A percentile compares a stretch with the other conserved stretches of the same genome.
Conservation (phyloP, 768 basidiomycete species). For the Termitomyces sp. region DNA sequence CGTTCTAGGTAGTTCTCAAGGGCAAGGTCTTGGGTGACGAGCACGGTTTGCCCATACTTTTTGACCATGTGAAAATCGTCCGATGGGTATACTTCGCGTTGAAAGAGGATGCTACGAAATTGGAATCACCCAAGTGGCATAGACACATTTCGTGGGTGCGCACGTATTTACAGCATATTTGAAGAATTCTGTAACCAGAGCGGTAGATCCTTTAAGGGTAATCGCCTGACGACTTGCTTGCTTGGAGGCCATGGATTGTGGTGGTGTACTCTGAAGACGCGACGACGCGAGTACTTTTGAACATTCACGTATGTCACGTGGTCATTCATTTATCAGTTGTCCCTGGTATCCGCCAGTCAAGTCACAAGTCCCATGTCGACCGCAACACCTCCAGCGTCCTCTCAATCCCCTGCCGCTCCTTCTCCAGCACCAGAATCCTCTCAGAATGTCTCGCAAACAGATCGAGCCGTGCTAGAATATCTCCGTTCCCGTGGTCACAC, state of each 20-base stretch:
- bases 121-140: background rate
- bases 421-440: constrained; percentile 40
- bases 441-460: constrained; percentile 33
- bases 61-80: constrained; percentile 99
- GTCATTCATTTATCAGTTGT: background rate
- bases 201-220: constrained; percentile 92
- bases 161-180: constrained; percentile 98
- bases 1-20: constrained; percentile 91
- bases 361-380: constrained; percentile 20
- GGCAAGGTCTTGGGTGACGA: constrained; percentile 91
- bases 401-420: constrained; percentile 44
- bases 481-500: constrained; percentile 45
- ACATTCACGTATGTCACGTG: constrained; percentile 29
- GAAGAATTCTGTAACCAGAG: constrained; percentile 97
- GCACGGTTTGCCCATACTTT: constrained; percentile 95
- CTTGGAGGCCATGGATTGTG: constrained; percentile 35
- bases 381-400: constrained; percentile 46
- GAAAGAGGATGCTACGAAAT: constrained; percentile 79
- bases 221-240: constrained; percentile 72
- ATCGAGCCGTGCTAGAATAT: constrained; percentile 45
- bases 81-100: constrained; percentile 93
- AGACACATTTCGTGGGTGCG: constrained; percentile 24
- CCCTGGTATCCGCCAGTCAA: too few relatives aligned
- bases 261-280: constrained; percentile 6
- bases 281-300: background rate